phyloP scores from a whole-genome alignment of 192 early-diverging fungal species.

The Coemansia sp. region DNA sequence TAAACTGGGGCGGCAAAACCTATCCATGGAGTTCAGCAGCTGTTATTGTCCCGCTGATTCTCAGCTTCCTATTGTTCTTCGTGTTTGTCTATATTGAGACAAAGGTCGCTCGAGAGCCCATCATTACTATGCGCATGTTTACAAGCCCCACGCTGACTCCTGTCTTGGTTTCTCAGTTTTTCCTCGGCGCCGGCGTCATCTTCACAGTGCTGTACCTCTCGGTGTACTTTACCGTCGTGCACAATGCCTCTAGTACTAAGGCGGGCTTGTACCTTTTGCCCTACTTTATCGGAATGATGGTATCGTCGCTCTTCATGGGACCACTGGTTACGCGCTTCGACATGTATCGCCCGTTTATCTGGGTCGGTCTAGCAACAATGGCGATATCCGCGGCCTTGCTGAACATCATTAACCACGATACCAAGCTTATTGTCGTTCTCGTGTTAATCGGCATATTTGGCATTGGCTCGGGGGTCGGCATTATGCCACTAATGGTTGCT shows the following conservation, averaged over 20 bases:
- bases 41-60: constrained; percentile 43
- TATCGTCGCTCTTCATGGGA: constrained; percentile 19
- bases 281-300: constrained; percentile 30
- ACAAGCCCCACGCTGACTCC: constrained; percentile 17
- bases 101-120: constrained; percentile 62
- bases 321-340: constrained; percentile 20
- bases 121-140: constrained; percentile 61
- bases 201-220: constrained; percentile 32
- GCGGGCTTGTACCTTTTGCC: constrained; percentile 30
- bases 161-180: constrained; percentile 20
- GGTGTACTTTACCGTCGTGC: constrained; percentile 30
- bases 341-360: constrained; percentile 34
- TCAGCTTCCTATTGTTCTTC: constrained; percentile 52
- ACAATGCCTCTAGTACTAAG: constrained; percentile 14
- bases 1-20: constrained; percentile 72
- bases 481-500: constrained; percentile 30
- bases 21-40: constrained; percentile 63
- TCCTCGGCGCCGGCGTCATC: constrained; percentile 27
- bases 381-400: constrained; percentile 20
- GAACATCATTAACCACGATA: constrained; percentile 19
- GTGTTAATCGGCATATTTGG: constrained; percentile 28
- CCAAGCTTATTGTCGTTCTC: constrained; percentile 14
- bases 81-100: constrained; percentile 63
- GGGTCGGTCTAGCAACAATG: constrained; percentile 22
- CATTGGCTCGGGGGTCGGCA: constrained; percentile 19